Conservation (phyloP, 208 protist genomes). For the Leishmania gerbilli region DNA sequence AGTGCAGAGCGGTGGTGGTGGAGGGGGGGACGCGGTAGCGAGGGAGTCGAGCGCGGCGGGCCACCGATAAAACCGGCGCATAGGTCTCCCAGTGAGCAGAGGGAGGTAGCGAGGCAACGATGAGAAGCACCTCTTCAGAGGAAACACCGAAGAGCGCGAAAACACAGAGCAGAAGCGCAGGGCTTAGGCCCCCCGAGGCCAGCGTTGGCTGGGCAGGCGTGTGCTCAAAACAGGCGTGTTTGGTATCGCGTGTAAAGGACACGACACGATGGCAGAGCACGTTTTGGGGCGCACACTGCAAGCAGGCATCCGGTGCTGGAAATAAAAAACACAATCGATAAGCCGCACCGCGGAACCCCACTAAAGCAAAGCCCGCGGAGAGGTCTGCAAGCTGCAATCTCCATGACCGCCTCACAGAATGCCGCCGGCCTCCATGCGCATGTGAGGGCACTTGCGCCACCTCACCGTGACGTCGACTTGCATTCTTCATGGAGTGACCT, state of each 20-base stretch:
- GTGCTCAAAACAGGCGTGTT: not conserved
- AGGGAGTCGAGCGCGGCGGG: not conserved
- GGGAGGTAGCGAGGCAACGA: not conserved
- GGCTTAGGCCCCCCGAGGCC: not conserved
- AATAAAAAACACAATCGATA: not conserved
- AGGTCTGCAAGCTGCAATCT: not conserved
- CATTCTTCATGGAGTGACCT: conserved; percentile 5
- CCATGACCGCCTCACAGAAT: not conserved
- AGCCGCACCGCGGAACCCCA: not conserved
- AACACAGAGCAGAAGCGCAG: not conserved
- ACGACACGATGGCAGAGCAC: not conserved
- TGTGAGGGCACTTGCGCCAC: conserved; percentile 20
- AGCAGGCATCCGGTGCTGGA: not conserved
- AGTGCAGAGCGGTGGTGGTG: not conserved
- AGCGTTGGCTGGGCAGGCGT: not conserved
- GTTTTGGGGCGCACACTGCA: not conserved
- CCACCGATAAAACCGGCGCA: not conserved
- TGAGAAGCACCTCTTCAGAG: not conserved
- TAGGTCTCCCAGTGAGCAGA: not conserved
- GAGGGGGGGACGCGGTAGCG: not conserved
- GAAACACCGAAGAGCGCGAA: not conserved
- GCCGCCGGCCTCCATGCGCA: conserved; percentile 8
- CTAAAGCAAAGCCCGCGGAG: not conserved
- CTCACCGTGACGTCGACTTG: conserved; percentile 8
- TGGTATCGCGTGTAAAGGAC: not conserved